phyloP scores from a whole-genome alignment of 148 eudicot species.

The Rheum nobile region DNA sequence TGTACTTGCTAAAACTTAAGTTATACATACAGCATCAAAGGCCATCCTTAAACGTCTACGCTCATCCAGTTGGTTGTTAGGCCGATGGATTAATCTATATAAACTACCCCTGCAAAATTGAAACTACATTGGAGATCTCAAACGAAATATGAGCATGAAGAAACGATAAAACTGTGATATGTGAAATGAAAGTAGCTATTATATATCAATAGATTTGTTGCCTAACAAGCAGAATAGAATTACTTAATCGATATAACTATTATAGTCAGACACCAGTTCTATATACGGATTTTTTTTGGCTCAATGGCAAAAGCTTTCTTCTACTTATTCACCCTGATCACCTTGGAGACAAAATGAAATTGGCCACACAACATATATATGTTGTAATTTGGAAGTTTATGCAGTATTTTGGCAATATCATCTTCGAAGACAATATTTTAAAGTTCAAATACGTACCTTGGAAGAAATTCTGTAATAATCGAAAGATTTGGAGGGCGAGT shows the following conservation, averaged over 20 bases:
- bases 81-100: slow-evolving; percentile 84
- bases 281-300: not conserved
- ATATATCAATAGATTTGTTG: not conserved
- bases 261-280: not conserved
- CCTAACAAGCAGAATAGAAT: not conserved
- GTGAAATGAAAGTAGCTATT: not conserved
- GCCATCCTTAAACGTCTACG: slow-evolving; percentile 82
- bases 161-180: not conserved
- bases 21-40: slow-evolving; percentile 60
- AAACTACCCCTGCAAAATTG: slow-evolving; percentile 72
- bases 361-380: not conserved
- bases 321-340: not conserved
- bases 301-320: not conserved
- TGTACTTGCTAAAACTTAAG: not conserved
- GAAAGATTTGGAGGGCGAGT: slow-evolving; percentile 95
- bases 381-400: not conserved
- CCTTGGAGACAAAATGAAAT: not conserved
- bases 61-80: slow-evolving; percentile 81
- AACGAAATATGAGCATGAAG: slow-evolving; percentile 9
- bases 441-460: slow-evolving; percentile 43
- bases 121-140: slow-evolving; percentile 12
- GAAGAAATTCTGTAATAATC: slow-evolving; percentile 93
- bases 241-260: not conserved
- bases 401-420: not conserved
- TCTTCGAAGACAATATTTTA: not conserved